These are phyloP conservation scores for Lotus japonicus DNA, from an alignment of 306 rosid genomes.

Conservation along the genomic window DNA sequence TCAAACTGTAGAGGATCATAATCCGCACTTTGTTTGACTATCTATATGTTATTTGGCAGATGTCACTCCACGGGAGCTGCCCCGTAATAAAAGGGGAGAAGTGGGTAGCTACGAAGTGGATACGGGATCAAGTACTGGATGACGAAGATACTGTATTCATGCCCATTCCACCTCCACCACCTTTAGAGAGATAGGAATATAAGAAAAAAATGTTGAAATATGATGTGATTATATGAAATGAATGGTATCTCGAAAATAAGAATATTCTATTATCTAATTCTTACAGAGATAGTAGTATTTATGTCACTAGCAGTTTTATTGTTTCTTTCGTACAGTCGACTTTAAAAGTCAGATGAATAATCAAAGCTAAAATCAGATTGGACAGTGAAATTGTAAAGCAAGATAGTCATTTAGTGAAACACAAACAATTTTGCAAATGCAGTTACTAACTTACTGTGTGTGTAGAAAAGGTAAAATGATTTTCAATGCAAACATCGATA, in stretches of 20 bases:
- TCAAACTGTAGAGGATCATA: too few relatives aligned
- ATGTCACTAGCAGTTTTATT: neutral
- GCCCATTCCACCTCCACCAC: too few relatives aligned
- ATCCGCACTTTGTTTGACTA: neutral
- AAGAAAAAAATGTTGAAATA: too few relatives aligned
- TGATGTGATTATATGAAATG: slow-evolving; percentile 2
- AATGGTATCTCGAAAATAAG: neutral
- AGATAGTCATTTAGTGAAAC: neutral
- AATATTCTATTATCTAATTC: neutral
- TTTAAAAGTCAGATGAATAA: neutral
- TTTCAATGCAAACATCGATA: neutral
- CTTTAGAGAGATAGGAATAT: too few relatives aligned
- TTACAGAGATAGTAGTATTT: neutral
- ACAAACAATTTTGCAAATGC: too few relatives aligned
- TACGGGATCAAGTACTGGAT: slow-evolving; percentile 50
- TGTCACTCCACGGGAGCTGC: slow-evolving; percentile 88
- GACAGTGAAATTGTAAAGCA: neutral
- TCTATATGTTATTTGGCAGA: slow-evolving; percentile 43
- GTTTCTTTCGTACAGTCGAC: neutral
- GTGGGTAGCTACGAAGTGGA: slow-evolving; percentile 96
- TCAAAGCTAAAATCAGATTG: neutral
- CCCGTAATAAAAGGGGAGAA: slow-evolving; percentile 79
- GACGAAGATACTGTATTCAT: neutral
- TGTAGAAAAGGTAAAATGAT: neutral
- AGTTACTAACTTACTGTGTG: too few relatives aligned